Evolutionary conservation across 2,329 filamentous ascomycete genomes (phyloP).

Genomic region (Diplocarpon mali): DNA sequence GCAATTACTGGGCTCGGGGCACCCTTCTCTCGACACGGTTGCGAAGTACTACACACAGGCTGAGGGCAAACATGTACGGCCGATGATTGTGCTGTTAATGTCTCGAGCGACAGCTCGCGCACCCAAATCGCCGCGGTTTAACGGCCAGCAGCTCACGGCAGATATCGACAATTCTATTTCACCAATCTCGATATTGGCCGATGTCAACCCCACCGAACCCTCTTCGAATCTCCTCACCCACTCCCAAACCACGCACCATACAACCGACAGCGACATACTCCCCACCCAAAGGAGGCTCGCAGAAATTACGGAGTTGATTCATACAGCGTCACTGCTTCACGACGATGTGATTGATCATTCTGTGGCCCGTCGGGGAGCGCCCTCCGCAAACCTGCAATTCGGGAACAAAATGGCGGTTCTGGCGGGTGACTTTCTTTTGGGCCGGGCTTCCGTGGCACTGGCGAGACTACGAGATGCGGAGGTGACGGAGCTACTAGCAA

Average conservation of each 20-base stretch:
- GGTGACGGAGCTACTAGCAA: conserved; percentile 87
- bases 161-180: conserved; percentile 51
- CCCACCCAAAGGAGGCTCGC: conserved; percentile 88
- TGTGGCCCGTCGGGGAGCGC: conserved; percentile 67
- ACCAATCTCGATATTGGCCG: conserved; percentile 53
- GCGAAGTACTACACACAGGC: conserved; percentile 97
- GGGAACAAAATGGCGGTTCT: conserved; percentile 99
- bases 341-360: conserved; percentile 98
- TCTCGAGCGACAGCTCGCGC: conserved; percentile 79
- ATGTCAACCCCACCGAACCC: conserved; percentile 63
- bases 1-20: conserved; percentile 84
- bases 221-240: conserved; percentile 40
- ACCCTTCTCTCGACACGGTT: conserved; percentile 86
- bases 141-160: conserved; percentile 21
- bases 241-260: conserved; percentile 23
- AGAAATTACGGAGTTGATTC: conserved; percentile 95
- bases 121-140: conserved; percentile 46
- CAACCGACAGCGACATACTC: conserved; percentile 56
- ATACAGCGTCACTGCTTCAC: conserved; percentile 90
- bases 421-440: conserved; percentile 91
- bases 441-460: conserved; percentile 84
- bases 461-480: conserved; percentile 85
- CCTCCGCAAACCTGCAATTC: conserved; percentile 88
- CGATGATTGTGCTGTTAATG: conserved; percentile 92
- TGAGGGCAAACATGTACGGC: conserved; percentile 93